phyloP scores from a whole-genome alignment of 192 early-diverging fungal genomes.

The Podochytrium sp. region DNA sequence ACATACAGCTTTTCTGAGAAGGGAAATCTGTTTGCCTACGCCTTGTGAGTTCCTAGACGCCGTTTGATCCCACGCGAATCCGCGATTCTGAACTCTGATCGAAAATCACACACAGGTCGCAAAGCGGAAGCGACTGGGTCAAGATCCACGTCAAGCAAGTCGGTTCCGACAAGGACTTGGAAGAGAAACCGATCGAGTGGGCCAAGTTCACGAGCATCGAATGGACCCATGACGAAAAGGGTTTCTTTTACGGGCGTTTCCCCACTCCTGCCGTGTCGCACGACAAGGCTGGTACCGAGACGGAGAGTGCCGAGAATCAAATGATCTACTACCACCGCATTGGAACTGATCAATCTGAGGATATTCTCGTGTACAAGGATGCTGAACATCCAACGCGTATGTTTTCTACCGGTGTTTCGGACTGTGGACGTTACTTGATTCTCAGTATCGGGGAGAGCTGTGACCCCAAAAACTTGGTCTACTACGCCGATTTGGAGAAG shows the following conservation, averaged over 20 bases:
- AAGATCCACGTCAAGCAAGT: constrained; percentile 53
- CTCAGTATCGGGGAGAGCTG: constrained; percentile 49
- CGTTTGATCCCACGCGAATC: not conserved
- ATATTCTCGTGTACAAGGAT: constrained; percentile 40
- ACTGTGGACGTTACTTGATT: constrained; percentile 53
- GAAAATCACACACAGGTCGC: constrained; percentile 42
- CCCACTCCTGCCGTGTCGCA: constrained; percentile 39
- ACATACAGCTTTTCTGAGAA: constrained; percentile 59
- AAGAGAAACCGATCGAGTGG: constrained; percentile 49
- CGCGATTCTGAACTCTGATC: not conserved
- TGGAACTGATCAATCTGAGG: constrained; percentile 64
- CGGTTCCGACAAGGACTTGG: constrained; percentile 43
- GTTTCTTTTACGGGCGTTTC: constrained; percentile 69
- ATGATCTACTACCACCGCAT: constrained; percentile 43
- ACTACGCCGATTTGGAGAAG: constrained; percentile 39
- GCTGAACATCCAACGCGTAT: constrained; percentile 26
- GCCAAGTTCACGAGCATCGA: constrained; percentile 60
- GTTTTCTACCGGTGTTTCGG: constrained; percentile 5
- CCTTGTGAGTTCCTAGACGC: constrained; percentile 33
- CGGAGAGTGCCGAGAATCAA: constrained; percentile 50
- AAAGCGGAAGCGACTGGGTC: constrained; percentile 70
- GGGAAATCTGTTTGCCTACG: constrained; percentile 64
- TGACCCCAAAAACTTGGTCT: constrained; percentile 52
- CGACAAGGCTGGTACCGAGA: constrained; percentile 64
- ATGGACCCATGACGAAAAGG: constrained; percentile 73